Base-by-base conservation (phyloP, 371 early-diverging fungal genomes). In the Conidiobolus incongruus region DNA sequence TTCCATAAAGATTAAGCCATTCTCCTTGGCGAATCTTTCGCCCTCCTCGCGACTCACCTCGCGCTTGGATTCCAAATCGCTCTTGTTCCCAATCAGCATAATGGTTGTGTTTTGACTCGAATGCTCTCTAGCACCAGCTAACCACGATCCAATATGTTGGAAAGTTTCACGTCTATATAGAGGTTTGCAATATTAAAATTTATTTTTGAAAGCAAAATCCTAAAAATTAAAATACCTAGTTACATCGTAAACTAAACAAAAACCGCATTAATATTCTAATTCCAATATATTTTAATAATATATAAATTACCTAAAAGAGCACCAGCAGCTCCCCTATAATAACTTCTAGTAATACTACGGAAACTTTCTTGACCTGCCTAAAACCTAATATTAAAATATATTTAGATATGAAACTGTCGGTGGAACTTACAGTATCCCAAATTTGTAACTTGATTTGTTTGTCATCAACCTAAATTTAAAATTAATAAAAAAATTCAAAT, bases 261-360 rank as follows among this genome's bases (percentile, higher is more conserved):
- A n/a, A n/a, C n/a, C n/a, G n/a, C n/a, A n/a, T n/a, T n/a, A n/a
- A n/a, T n/a, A n/a, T n/a, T n/a, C n/a, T n/a, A n/a, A n/a, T n/a
- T n/a, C n/a, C n/a, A n/a, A n/a, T n/a, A n/a, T n/a, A n/a, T n/a
- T n/a, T n/a, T n/a, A n/a, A n/a, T n/a, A n/a, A n/a, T n/a, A n/a
- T n/a, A n/a, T n/a, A n/a, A n/a, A n/a, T n/a, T n/a, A n/a, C n/a
- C n/a, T n/a, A 86, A 54, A 35, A 95, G 58, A 34, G 94, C 93
- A 19, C 89, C 93, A 33, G 92, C 94, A 29, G 96, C 95, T 36
- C 92, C 94, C 47, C 96, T 72, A 57, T 94, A 96, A 64, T 97
- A 98, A 58, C 90, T 87, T 41, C 94, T 74, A 11, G 89, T 91
- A 49, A 96, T 84, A 55, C 86, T 84, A 49, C 92, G 68, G 65